These are phyloP conservation scores for Casuarina cunninghamiana DNA, from an alignment of 306 rosid genomes.

Conservation along the genomic window DNA sequence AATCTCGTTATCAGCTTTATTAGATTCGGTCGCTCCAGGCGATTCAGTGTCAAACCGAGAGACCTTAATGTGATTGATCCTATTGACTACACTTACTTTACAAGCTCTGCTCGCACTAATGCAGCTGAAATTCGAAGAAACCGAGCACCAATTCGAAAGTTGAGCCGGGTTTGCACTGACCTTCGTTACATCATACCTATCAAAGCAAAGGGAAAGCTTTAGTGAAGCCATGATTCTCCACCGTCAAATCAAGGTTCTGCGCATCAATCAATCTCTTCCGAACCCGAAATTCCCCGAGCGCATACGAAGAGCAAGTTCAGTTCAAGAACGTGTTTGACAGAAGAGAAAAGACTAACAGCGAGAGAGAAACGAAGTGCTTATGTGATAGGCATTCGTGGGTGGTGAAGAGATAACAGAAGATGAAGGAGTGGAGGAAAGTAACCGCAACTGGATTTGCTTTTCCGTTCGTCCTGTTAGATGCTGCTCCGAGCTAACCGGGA, in stretches of 20 bases:
- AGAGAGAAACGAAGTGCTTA: neutral
- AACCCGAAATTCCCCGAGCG: neutral
- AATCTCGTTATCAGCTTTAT: conserved; percentile 13
- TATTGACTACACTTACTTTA: conserved; percentile 34
- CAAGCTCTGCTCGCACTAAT: conserved; percentile 37
- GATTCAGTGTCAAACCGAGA: conserved; percentile 35
- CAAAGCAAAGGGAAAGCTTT: conserved; percentile 45
- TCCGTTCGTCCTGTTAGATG: neutral
- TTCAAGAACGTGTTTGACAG: neutral
- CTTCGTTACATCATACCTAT: conserved; percentile 49
- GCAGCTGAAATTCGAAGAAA: conserved; percentile 20
- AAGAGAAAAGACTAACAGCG: neutral
- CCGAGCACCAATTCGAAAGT: conserved; percentile 26
- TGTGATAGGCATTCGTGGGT: conserved; percentile 19
- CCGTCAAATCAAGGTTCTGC: neutral
- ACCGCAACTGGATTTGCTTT: conserved; percentile 1
- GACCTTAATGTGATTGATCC: conserved; percentile 36
- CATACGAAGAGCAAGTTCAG: conserved; percentile 7
- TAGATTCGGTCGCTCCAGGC: conserved; percentile 22
- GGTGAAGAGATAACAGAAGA: conserved; percentile 30
- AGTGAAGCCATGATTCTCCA: conserved; percentile 59
- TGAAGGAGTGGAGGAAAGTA: conserved; percentile 51
- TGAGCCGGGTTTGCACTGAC: conserved; percentile 21
- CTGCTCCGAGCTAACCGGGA: neutral
- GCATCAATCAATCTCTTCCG: neutral